Evolutionary conservation across 2,329 filamentous ascomycete species (phyloP), one percentile per base, ranked within the genome.

Genomic region (Trichoderma aggressivum): DNA sequence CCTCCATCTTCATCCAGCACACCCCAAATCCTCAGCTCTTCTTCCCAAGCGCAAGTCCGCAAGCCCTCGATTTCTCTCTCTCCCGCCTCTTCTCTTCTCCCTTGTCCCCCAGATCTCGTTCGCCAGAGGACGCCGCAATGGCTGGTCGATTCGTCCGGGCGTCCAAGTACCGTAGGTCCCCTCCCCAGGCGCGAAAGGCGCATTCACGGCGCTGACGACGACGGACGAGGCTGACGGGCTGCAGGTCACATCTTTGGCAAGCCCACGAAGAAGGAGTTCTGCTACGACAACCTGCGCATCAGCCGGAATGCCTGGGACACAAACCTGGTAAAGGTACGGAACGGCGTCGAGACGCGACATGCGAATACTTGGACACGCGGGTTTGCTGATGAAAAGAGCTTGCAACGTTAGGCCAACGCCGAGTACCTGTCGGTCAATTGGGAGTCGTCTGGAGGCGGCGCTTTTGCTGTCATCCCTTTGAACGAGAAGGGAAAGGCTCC

Each of bases 301-400:
- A 98, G 94, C 79, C 93, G 92, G 83, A 99, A 99, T 90, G 96
- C 96, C 70, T 99, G 96, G 96, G 96, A 99, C 83, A 98, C 94
- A 79, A 99, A 99, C 85, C 86, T 99, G 79, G 89, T 98, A 84
- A 98, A 98, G 91, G 94, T 97, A 82, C 81, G 87, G 28, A 58
- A 58, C 56, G n/a, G 39, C 24, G 14, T 21, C 34, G 55, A 59
- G 64, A 67, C 64, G 64, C 34, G 64, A 47, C 58, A 30, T 39
- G 55, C 61, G 30, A 50, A 43, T 36, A 39, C 50, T 12, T 61
- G 24, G 39, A 16, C 43, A 56, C 32, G 43, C 68, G 43, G 24
- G 39, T 7, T 39, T 72, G 67, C 75, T 75, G 71, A 76, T 69
- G 16, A 59, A 59, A 21, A 58, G 67, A 53, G 68, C 72, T 76